phyloP scores from a whole-genome alignment of 352 stramenopile genomes.

The Phytophthora pinifolia region DNA sequence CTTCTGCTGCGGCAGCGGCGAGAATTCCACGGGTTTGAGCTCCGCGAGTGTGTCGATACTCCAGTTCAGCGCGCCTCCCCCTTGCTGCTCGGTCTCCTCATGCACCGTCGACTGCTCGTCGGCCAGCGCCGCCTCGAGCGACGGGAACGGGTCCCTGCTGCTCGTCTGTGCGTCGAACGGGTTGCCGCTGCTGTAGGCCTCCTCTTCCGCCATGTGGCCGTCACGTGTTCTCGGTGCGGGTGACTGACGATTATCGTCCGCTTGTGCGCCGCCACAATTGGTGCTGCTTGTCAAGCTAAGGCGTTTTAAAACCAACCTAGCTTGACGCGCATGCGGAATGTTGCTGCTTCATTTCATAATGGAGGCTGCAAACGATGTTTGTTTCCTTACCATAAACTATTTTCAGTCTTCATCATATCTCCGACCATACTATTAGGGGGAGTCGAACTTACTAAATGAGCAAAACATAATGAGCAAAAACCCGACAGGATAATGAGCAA shows the following conservation, averaged over 20 bases:
- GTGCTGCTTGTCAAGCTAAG: not conserved
- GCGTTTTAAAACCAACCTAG: slow-evolving; percentile 1
- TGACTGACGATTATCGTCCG: slow-evolving; percentile 6
- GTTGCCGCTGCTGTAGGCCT: slow-evolving; percentile 17
- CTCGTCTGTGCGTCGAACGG: slow-evolving; percentile 49
- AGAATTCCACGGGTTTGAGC: slow-evolving; percentile 53
- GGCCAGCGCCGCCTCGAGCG: slow-evolving; percentile 45
- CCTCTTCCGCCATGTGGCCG: slow-evolving; percentile 14
- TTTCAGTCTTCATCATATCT: no score
- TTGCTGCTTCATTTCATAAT: no score
- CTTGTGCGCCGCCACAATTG: not conserved
- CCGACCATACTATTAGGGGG: no score
- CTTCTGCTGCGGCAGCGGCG: slow-evolving; percentile 47
- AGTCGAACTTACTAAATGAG: no score
- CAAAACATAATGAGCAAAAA: no score
- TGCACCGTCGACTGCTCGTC: slow-evolving; percentile 1
- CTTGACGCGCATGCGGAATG: no score
- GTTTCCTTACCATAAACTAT: no score
- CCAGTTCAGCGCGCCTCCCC: slow-evolving; percentile 40
- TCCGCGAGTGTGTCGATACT: slow-evolving; percentile 72
- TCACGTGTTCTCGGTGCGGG: not conserved
- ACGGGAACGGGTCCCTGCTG: slow-evolving; percentile 49
- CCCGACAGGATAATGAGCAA: no score
- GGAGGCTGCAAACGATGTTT: no score
- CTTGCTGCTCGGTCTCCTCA: slow-evolving; percentile 1